Conservation (phyloP, 2,329 filamentous ascomycete species). For the Fusarium lyarnte region DNA sequence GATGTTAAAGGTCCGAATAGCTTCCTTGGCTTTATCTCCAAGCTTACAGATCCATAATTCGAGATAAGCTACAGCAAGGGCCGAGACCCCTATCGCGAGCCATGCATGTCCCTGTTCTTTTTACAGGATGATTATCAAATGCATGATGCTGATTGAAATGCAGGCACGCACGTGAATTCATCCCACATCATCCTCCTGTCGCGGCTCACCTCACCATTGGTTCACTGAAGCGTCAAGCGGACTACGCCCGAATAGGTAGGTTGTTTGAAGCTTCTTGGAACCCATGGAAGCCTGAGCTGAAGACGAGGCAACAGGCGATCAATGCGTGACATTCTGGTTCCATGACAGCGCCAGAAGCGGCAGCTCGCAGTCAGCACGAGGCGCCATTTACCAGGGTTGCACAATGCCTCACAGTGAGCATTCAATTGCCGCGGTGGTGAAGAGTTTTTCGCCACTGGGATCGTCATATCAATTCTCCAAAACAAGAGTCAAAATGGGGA, state of each 20-base stretch:
- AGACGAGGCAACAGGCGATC: conserved; percentile 22
- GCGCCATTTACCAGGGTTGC: background rate
- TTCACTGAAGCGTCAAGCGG: too few relatives aligned
- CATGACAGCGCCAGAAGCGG: conserved; percentile 6
- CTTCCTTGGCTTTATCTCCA: background rate
- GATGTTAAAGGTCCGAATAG: conserved; percentile 27
- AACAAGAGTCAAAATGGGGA: conserved; percentile 1
- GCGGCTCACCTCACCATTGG: conserved; percentile 1
- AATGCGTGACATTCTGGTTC: conserved; percentile 17
- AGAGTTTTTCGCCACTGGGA: conserved; percentile 10
- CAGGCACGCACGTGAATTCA: background rate
- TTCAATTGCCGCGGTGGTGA: conserved; percentile 8
- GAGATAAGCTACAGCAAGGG: conserved; percentile 6
- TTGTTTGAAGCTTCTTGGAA: conserved; percentile 13
- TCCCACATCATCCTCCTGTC: background rate
- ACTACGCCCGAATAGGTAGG: conserved; percentile 24
- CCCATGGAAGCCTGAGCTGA: conserved; percentile 19
- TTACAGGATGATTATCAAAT: background rate
- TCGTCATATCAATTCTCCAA: conserved; percentile 1
- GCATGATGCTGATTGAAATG: background rate
- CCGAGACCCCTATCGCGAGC: background rate
- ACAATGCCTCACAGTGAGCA: background rate
- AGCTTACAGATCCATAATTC: conserved; percentile 4
- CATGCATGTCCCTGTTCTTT: background rate
- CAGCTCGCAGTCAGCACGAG: conserved; percentile 13